These are phyloP conservation scores for Suhomyces xylopsoci DNA, from an alignment of 805 yeast species.

Conservation along the genomic window DNA sequence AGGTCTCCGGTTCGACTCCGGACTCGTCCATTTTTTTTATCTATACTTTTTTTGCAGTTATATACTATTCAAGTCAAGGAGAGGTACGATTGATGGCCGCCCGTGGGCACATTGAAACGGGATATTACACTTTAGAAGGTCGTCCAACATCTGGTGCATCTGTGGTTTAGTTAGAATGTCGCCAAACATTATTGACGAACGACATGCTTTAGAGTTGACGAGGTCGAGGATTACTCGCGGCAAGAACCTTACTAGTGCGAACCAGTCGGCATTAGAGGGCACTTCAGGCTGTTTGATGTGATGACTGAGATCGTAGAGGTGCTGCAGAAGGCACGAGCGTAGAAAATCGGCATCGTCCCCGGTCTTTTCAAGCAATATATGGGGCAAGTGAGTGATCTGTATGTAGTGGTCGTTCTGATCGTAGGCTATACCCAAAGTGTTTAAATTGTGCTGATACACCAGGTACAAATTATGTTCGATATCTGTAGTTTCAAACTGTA, in stretches of 20 bases:
- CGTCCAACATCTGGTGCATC: constrained; percentile 42
- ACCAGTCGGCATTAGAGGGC: constrained; percentile 16
- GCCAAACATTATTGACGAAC: constrained; percentile 72
- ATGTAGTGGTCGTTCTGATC: constrained; percentile 9
- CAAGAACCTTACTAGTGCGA: constrained; percentile 23
- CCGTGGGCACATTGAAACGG: constrained; percentile 90
- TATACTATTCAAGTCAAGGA: constrained; percentile 24
- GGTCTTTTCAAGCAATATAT: constrained; percentile 32
- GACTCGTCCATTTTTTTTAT: constrained; percentile 55
- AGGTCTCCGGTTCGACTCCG: constrained; percentile 79
- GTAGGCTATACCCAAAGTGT: constrained; percentile 18
- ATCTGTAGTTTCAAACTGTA: constrained; percentile 15
- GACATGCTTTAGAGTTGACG: constrained; percentile 62
- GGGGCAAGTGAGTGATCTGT: constrained; percentile 44
- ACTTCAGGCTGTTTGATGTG: constrained; percentile 20
- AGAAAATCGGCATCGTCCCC: constrained; percentile 25
- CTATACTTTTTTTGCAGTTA: constrained; percentile 4
- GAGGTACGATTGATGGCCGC: constrained; percentile 66
- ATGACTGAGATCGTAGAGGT: constrained; percentile 40
- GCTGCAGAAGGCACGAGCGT: constrained; percentile 40
- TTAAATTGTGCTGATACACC: constrained; percentile 12
- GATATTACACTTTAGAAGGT: constrained; percentile 46
- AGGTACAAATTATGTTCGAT: constrained; percentile 26
- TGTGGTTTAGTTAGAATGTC: constrained; percentile 41
- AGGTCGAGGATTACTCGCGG: constrained; percentile 52